Evolutionary conservation across 2,329 filamentous ascomycete species (phyloP), one percentile per base, ranked within the genome.

Genomic region (Thelonectria blattea): DNA sequence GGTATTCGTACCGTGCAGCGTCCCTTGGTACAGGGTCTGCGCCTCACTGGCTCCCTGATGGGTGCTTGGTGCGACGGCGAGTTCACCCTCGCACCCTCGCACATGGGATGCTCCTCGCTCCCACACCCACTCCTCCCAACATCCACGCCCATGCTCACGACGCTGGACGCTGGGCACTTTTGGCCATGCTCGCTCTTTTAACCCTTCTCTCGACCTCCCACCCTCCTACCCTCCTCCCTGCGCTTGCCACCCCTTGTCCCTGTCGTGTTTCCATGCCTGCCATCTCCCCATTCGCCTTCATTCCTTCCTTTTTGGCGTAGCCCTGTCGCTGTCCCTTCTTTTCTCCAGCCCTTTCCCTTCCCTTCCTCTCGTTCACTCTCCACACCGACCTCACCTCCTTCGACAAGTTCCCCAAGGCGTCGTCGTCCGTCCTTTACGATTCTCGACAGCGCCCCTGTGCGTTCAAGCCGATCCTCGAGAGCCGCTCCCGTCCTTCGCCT

Each of bases 201-300:
- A 54, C 51, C 61, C 55, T 53, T 60, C 64, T 63, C 64, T 56
- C 56, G 65, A 53, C 58, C 60, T 58, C 63, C 63, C 65, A 62
- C 64, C 55, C 65, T 68, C 68, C 47, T 56, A 62, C 64, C 55
- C 65, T 68, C 68, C 47, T 56, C 39, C 58, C 56, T 52, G 42
- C 43, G 46, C 52, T 30, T 47, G 39, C 14, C 41, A 45, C 32
- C 58, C 56, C 58, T 67, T 67, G 68, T 70, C 67, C 68, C 67
- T 74, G 71, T 73, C 69, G 71, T 74, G 73, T 72, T 73, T 73
- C 72, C 71, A 68, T 71, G 52, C 54, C 67, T 68, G 62, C 65
- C 64, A 68, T 70, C 67, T 70, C 68, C 68, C 65, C 68, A 71
- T 71, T 71, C 65, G 67, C 65, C 61, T 68, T 71, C 68, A 71